Evolutionary conservation across 495 filamentous ascomycete genomes (phyloP), one percentile per base, ranked within the genome.

Genomic region (Tirmania nivea): DNA sequence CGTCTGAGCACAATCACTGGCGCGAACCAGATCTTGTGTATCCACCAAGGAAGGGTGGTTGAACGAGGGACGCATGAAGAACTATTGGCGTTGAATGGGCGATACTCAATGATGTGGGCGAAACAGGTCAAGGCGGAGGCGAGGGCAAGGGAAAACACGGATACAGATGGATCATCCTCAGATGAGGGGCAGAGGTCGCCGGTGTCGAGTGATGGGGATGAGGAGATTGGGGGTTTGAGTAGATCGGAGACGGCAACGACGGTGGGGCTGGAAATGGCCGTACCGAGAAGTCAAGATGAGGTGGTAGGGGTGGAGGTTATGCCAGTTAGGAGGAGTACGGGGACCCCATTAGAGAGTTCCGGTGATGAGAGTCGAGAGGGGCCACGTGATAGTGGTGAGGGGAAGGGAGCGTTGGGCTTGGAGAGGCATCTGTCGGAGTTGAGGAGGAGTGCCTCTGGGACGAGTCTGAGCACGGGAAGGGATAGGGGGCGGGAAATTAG

Each of bases 61-160:
- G 90, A 97, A 69, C 74, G 75, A 17, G 90, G 90, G 34, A 93
- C 83, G 4, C 90, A 97, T 63, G 73, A 86, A 45, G 78, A 93
- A 57, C 73, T 97, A 2, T 71, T 96, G 2, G 79, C 75, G 5
- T 65, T 75, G 57, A 81, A 82, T 34, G 87, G 86, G 25, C 74
- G 80, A 36, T 97, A 97, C 60, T 77, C 81, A 17, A 80, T 76
- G 55, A 95, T 97, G 90, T 97, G 90, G 90, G 77, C 78, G 63
- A 93, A 93, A 66, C 90, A 97, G 63, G 86, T 89, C 57, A 78
- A 81, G 10, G 90, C 88, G 10, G 86, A 94, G 67, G 89, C 86
- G 9, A 14, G 17, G 17, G 39, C 39, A 8, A 14, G 39, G 5
- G 39, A 45, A 45, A 45, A 4, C 9, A 14, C 39, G 9, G 39